Evolutionary conservation across 2,329 filamentous ascomycete genomes (phyloP).

Genomic region (Exophiala oligosperma): DNA sequence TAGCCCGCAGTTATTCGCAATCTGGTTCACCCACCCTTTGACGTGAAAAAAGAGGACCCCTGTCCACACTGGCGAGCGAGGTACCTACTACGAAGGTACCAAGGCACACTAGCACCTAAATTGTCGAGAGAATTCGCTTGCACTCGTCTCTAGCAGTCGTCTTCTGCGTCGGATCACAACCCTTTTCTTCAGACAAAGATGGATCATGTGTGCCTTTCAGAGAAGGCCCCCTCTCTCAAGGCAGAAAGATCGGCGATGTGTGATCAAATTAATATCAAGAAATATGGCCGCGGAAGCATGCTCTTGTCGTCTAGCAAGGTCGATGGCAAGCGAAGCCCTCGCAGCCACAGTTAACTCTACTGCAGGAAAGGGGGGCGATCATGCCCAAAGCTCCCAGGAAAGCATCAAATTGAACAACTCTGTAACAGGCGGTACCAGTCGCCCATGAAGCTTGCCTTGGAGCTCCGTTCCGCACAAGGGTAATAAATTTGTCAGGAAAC

Average conservation of each 20-base stretch:
- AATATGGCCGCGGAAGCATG: no score
- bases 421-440: background rate
- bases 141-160: background rate
- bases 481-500: slow-evolving; percentile 22
- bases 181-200: no score
- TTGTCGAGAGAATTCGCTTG: background rate
- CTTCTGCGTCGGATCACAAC: no score
- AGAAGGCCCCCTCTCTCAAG: no score
- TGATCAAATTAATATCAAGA: no score
- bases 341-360: no score
- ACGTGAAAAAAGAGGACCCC: slow-evolving; percentile 21
- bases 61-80: slow-evolving; percentile 9
- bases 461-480: slow-evolving; percentile 10
- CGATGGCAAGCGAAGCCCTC: no score
- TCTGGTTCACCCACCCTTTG: slow-evolving; percentile 22
- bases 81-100: background rate
- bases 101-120: background rate
- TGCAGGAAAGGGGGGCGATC: background rate
- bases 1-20: slow-evolving; percentile 22
- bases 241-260: no score
- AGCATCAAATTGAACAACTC: background rate
- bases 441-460: slow-evolving; percentile 10
- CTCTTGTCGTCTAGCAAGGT: no score
- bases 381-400: background rate
- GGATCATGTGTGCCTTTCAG: no score